Evolutionary conservation across 306 rosid species (phyloP), one percentile per base, ranked within the genome.

Genomic region (Begonia masoniana): DNA sequence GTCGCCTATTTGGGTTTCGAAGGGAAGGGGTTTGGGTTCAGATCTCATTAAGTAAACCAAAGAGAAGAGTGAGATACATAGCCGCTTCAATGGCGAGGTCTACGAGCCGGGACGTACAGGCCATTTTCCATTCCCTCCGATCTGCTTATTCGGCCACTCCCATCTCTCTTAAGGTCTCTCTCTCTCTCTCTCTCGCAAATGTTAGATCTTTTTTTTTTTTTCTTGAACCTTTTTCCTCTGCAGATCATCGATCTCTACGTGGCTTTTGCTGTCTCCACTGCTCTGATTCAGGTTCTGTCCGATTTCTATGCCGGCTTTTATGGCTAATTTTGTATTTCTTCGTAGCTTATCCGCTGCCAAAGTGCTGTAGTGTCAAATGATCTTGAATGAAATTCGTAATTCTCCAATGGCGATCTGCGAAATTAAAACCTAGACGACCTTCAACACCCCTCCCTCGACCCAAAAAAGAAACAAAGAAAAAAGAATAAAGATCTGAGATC

Each of bases 241-340:
- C 81, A 91, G 96, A 61, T 91, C 74, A 86, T 91, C 49, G 99
- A 92, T 74, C 86, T 86, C 52, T 92, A 83, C 26, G 86, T 79
- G 15, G 63, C 60, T 16, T 92, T 67, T 59, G 87, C 99, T 13
- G 76, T 92, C 4, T 66, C 67, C 76, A 83, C 96, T 9, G 88
- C 99, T 41, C 65, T 74, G 61, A 76, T 92, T 60, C 96, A 92
- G 99, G 99, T 83, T 58, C 23, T 13, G 10, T 51, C 39, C 39
- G 0, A 36, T n/a, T 17, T 42, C 45, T 7, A 10, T 12, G 1
- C 36, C 10, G 13, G 11, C 23, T 1, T 43, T 45, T 45, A 45
- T 12, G 49, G 49, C 6, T 45, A 10, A 2, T 2, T 3, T 45
- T 45, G 3, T 45, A 2, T 45, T n/a, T 45, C 14, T 45, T 11